phyloP scores from a whole-genome alignment of 768 basidiomycete genomes.

The Gloeophyllum trabeum region DNA sequence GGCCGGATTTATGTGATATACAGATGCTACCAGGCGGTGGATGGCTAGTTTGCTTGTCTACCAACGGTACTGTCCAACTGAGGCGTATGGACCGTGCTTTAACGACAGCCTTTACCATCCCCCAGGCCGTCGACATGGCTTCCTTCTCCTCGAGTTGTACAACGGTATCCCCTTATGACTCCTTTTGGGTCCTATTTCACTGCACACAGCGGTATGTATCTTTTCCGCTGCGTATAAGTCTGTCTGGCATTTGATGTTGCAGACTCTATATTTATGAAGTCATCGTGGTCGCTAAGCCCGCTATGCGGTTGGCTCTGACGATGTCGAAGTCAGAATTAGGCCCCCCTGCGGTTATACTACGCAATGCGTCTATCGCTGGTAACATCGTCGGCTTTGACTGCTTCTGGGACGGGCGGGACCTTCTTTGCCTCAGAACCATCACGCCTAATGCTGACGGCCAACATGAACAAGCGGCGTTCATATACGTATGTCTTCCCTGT shows the following conservation, averaged over 20 bases:
- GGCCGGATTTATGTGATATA: no score
- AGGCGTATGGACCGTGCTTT: neutral
- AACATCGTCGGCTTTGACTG: neutral
- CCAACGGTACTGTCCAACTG: neutral
- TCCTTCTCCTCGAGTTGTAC: neutral
- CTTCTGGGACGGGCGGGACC: neutral
- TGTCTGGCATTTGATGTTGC: neutral
- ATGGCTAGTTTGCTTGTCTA: neutral
- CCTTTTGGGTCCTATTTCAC: neutral
- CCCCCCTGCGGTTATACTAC: neutral
- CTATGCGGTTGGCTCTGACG: neutral
- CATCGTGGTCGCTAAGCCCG: neutral
- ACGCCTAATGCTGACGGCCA: neutral
- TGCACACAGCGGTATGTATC: neutral
- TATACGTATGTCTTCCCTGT: no score
- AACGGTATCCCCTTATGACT: neutral
- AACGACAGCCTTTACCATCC: neutral
- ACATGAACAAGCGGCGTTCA: no score
- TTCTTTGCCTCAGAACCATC: neutral
- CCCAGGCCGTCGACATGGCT: neutral
- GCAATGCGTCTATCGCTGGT: neutral
- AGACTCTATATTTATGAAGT: neutral
- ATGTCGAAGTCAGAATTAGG: neutral
- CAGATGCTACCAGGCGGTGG: neutral
- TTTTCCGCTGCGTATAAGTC: neutral